A percentile compares a stretch with the other conserved stretches of the same genome.
Evolutionary conservation across 2,329 filamentous ascomycete species (phyloP).

Genomic region (Laburnicola sp.): DNA sequence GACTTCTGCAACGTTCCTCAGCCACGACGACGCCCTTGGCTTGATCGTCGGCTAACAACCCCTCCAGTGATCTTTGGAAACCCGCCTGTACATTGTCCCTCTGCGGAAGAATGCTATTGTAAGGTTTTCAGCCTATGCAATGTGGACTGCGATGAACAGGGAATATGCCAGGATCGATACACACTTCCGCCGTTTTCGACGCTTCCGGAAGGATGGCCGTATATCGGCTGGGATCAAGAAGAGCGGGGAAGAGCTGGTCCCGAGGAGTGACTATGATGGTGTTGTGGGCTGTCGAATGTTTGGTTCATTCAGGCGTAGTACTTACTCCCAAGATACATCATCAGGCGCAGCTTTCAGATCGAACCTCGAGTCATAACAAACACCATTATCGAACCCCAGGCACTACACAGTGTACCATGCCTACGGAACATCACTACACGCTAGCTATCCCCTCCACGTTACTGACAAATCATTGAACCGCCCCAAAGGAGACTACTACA

Average conservation of each 20-base stretch:
- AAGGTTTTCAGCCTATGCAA: slow-evolving; percentile 66
- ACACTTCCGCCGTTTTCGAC: slow-evolving; percentile 60
- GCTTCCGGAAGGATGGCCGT: slow-evolving; percentile 65
- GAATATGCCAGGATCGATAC: slow-evolving; percentile 62
- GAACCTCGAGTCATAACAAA: background rate
- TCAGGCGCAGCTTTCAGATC: too few species aligned
- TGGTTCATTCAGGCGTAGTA: background rate
- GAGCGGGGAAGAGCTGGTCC: slow-evolving; percentile 24
- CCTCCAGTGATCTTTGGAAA: slow-evolving; percentile 44
- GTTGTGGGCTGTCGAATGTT: background rate
- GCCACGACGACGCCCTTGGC: slow-evolving; percentile 1
- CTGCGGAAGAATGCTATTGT: slow-evolving; percentile 66
- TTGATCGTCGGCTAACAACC: slow-evolving; percentile 24
- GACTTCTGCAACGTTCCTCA: background rate
- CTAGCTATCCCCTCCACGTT: too few species aligned
- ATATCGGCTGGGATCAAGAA: slow-evolving; percentile 56
- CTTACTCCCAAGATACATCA: too few species aligned
- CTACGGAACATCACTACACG: too few species aligned
- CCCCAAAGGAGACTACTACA: too few species aligned
- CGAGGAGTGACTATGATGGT: slow-evolving; percentile 21
- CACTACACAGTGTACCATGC: too few species aligned
- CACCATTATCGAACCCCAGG: background rate
- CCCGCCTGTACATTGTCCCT: slow-evolving; percentile 60
- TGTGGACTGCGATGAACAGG: slow-evolving; percentile 46
- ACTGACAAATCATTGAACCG: too few species aligned